phyloP scores from a whole-genome alignment of 768 basidiomycete genomes.

The Cystobasidium tubakii region DNA sequence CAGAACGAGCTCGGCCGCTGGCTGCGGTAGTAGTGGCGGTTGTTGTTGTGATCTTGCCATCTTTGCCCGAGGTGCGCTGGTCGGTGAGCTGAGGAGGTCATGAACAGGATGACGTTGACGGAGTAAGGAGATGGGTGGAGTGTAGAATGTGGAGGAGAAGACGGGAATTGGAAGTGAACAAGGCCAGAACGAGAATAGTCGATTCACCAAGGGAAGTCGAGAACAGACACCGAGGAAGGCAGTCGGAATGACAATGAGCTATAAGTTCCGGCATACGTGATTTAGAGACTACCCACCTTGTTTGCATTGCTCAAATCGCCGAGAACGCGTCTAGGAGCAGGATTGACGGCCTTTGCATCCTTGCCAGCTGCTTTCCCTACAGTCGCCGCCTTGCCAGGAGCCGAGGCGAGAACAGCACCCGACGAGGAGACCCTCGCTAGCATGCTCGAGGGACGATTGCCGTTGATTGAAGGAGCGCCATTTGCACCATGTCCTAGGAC shows the following conservation, averaged over 20 bases:
- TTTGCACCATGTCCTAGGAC: slow-evolving; percentile 6
- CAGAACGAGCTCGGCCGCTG: slow-evolving; percentile 11
- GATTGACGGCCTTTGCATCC: slow-evolving; percentile 16
- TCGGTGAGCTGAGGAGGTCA: slow-evolving; percentile 27
- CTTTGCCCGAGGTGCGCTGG: slow-evolving; percentile 11
- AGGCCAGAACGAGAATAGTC: too few species aligned
- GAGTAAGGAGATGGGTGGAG: background rate
- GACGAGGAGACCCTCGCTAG: slow-evolving; percentile 22
- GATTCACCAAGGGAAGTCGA: too few species aligned
- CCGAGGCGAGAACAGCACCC: background rate
- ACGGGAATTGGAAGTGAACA: too few species aligned
- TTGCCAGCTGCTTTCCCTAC: slow-evolving; percentile 4
- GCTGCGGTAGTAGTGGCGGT: slow-evolving; percentile 2
- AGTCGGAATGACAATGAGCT: too few species aligned
- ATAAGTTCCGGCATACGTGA: too few species aligned
- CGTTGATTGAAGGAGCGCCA: background rate
- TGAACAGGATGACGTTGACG: background rate
- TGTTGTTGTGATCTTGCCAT: slow-evolving; percentile 16
- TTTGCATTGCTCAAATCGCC: slow-evolving; percentile 39
- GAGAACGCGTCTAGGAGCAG: slow-evolving; percentile 28
- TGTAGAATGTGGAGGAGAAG: too few species aligned
- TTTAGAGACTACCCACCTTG: too few species aligned
- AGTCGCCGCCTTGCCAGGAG: background rate
- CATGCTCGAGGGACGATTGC: slow-evolving; percentile 23
- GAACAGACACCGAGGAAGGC: too few species aligned